These are phyloP conservation scores for Jackrogersella multiformis DNA, from an alignment of 495 filamentous ascomycete species.

Conservation along the genomic window DNA sequence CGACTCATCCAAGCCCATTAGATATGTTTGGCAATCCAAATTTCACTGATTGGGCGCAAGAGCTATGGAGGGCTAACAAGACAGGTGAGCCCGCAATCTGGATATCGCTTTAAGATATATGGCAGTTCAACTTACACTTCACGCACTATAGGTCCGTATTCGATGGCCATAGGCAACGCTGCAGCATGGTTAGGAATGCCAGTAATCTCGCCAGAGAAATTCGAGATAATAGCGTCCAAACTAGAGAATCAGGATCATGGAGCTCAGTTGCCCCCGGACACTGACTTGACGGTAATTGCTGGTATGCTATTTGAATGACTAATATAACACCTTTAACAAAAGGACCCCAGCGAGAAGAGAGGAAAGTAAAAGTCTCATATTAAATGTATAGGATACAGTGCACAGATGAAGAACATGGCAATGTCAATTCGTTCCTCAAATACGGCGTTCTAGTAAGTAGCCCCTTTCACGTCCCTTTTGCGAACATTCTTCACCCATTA, in stretches of 20 bases:
- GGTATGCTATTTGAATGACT: slow-evolving; percentile 21
- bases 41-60: slow-evolving; percentile 50
- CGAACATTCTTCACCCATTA: background rate
- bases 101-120: background rate
- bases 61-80: slow-evolving; percentile 49
- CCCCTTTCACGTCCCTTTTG: background rate
- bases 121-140: background rate
- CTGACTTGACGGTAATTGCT: slow-evolving; percentile 52
- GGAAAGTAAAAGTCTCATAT: background rate
- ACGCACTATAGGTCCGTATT: slow-evolving; percentile 46
- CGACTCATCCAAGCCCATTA: slow-evolving; percentile 42
- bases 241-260: slow-evolving; percentile 51
- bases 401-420: slow-evolving; percentile 56
- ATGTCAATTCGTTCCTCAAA: slow-evolving; percentile 47
- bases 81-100: slow-evolving; percentile 39
- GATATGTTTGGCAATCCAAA: slow-evolving; percentile 52
- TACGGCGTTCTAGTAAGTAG: slow-evolving; percentile 53
- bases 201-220: slow-evolving; percentile 52
- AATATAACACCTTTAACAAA: background rate
- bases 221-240: slow-evolving; percentile 45
- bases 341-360: background rate
- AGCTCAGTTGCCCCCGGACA: slow-evolving; percentile 47
- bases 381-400: slow-evolving; percentile 49
- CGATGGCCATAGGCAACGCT: slow-evolving; percentile 54
- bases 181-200: slow-evolving; percentile 58